Evolutionary conservation across 2,329 filamentous ascomycete genomes (phyloP).

Genomic region (Ophiostoma sp.): DNA sequence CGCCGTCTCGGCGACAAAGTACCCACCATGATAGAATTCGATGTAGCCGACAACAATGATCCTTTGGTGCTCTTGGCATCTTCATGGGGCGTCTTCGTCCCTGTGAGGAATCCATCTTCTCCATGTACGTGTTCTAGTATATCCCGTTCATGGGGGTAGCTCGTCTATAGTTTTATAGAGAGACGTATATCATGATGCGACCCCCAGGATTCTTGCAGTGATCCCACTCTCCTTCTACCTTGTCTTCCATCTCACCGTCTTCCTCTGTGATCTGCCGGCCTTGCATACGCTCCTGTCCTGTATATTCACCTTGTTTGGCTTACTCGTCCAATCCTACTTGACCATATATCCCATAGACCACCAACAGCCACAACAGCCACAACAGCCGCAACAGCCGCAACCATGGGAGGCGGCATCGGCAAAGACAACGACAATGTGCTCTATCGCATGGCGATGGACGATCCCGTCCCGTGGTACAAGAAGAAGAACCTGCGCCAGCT

Average conservation of each 20-base stretch:
- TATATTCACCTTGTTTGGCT: too few relatives aligned
- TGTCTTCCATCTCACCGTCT: neutral
- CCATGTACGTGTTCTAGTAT: neutral
- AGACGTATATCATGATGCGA: neutral
- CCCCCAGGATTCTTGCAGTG: neutral
- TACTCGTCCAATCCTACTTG: too few relatives aligned
- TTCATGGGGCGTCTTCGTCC: neutral
- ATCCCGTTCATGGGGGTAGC: neutral
- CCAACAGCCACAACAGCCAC: conserved; percentile 6
- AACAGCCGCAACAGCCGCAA: conserved; percentile 19
- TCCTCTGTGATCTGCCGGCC: neutral
- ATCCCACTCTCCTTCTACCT: neutral
- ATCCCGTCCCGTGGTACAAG: conserved; percentile 46
- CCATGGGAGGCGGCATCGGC: conserved; percentile 18
- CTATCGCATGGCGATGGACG: conserved; percentile 40
- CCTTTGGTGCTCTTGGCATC: neutral
- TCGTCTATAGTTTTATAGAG: neutral
- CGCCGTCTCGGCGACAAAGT: neutral
- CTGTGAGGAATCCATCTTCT: neutral
- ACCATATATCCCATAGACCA: too few relatives aligned
- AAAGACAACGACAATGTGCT: conserved; percentile 29
- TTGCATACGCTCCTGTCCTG: too few relatives aligned
- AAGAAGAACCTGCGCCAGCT: conserved; percentile 50
- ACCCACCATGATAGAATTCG: neutral
- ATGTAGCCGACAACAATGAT: neutral